Evolutionary conservation across 768 basidiomycete species (phyloP).

Genomic region (Daedaleopsis sinensis): DNA sequence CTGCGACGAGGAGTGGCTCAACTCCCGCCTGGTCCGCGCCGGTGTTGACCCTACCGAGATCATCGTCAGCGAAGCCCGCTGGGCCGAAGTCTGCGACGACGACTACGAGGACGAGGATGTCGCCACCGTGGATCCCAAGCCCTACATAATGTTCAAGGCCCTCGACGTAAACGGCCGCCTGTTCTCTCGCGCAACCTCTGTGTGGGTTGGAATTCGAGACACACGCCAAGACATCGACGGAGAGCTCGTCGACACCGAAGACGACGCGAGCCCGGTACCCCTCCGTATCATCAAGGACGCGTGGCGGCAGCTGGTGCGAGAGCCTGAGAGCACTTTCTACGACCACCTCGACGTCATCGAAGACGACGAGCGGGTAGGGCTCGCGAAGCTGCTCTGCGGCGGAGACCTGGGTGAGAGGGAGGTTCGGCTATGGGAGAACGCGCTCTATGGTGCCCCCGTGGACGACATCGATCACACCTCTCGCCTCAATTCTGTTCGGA

Average conservation of each 20-base stretch:
- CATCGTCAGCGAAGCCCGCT: neutral
- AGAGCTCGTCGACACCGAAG: neutral
- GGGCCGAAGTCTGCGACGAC: neutral
- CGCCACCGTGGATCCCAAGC: neutral
- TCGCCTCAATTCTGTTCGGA: neutral
- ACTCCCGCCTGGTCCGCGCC: neutral
- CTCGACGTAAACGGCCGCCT: constrained; percentile 5
- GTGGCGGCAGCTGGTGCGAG: constrained; percentile 11
- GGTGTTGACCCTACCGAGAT: neutral
- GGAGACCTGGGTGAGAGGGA: constrained; percentile 9
- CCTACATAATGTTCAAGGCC: neutral
- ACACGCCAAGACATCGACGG: neutral
- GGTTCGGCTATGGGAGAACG: constrained; percentile 4
- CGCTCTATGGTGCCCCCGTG: neutral
- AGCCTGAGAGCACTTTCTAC: constrained; percentile 7
- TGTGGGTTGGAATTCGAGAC: constrained; percentile 16
- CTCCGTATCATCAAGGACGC: constrained; percentile 14
- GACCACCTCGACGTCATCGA: neutral
- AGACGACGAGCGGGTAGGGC: neutral
- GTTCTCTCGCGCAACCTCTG: constrained; percentile 14
- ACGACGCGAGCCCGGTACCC: constrained; percentile 1
- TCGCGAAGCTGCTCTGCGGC: constrained; percentile 6
- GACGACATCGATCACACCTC: neutral
- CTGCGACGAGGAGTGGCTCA: neutral
- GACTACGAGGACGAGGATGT: neutral